These are phyloP conservation scores for Macrocybe gigantea DNA, from an alignment of 768 basidiomycete genomes.

Conservation along the genomic window DNA sequence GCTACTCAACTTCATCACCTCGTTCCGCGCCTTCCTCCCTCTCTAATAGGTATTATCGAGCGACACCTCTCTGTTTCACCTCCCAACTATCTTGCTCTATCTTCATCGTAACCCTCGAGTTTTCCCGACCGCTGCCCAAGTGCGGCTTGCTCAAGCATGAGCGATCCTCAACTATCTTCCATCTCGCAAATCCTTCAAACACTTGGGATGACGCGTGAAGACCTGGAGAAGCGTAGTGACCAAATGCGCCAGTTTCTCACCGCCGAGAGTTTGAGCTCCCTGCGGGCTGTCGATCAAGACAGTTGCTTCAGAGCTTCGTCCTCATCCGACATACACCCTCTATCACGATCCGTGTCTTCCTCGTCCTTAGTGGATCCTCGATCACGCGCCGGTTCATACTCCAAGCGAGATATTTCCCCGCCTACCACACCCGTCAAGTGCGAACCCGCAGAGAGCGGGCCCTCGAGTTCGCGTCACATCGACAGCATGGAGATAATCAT, in stretches of 20 bases:
- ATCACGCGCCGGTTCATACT: constrained; percentile 41
- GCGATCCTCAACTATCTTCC: constrained; percentile 47
- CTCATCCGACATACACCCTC: constrained; percentile 32
- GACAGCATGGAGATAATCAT: constrained; percentile 77
- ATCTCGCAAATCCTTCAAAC: constrained; percentile 68
- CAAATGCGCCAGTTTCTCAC: constrained; percentile 79
- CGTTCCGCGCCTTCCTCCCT: no score
- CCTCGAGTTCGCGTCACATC: constrained; percentile 48
- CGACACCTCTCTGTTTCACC: no score
- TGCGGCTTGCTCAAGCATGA: constrained; percentile 24
- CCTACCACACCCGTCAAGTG: constrained; percentile 60
- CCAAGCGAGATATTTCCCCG: constrained; percentile 48
- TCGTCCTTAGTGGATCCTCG: constrained; percentile 33
- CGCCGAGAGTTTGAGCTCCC: constrained; percentile 38
- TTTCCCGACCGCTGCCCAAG: constrained; percentile 1
- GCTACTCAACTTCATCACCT: no score
- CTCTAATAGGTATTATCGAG: no score
- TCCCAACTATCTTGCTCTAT: no score
- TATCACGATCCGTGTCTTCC: constrained; percentile 29
- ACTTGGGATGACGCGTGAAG: constrained; percentile 73
- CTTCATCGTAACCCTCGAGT: no score
- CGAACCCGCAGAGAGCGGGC: constrained; percentile 43
- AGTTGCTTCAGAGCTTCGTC: constrained; percentile 18
- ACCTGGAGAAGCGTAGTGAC: constrained; percentile 63
- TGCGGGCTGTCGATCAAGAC: constrained; percentile 38